These are phyloP conservation scores for Cucurbita pepo DNA, from an alignment of 306 rosid species.

Conservation along the genomic window DNA sequence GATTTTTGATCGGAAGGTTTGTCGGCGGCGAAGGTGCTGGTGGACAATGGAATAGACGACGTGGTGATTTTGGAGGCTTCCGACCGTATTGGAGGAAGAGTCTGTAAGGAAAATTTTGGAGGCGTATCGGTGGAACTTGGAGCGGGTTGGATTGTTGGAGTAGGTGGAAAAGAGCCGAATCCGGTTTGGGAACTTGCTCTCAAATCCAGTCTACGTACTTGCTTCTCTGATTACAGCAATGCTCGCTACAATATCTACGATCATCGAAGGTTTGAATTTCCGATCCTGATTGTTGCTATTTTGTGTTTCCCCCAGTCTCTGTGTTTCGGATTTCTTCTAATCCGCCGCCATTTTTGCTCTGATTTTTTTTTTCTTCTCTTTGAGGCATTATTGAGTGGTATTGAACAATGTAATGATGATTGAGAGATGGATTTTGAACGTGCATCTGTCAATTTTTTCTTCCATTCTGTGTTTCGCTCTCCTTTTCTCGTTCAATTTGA, in stretches of 20 bases:
- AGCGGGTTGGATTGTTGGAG: slow-evolving; percentile 99
- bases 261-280: slow-evolving; percentile 42
- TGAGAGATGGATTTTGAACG: neutral
- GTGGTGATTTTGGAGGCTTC: slow-evolving; percentile 76
- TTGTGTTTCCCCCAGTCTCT: neutral
- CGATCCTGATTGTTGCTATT: neutral
- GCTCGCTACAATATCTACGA: slow-evolving; percentile 86
- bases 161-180: slow-evolving; percentile 60
- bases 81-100: slow-evolving; percentile 86
- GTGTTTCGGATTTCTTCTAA: neutral
- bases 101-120: slow-evolving; percentile 62
- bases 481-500: neutral
- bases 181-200: slow-evolving; percentile 88
- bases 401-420: neutral
- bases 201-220: slow-evolving; percentile 50
- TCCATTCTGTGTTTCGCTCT: neutral
- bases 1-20: slow-evolving; percentile 28
- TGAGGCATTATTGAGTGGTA: neutral
- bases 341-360: neutral
- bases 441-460: neutral
- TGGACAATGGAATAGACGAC: slow-evolving; percentile 62
- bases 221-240: slow-evolving; percentile 88
- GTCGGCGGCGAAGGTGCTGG: slow-evolving; percentile 68
- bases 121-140: slow-evolving; percentile 87
- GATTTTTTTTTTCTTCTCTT: neutral